These are phyloP conservation scores for Fomitopsis schrenkii DNA, from an alignment of 1,284 basidiomycete genomes.

Conservation along the genomic window DNA sequence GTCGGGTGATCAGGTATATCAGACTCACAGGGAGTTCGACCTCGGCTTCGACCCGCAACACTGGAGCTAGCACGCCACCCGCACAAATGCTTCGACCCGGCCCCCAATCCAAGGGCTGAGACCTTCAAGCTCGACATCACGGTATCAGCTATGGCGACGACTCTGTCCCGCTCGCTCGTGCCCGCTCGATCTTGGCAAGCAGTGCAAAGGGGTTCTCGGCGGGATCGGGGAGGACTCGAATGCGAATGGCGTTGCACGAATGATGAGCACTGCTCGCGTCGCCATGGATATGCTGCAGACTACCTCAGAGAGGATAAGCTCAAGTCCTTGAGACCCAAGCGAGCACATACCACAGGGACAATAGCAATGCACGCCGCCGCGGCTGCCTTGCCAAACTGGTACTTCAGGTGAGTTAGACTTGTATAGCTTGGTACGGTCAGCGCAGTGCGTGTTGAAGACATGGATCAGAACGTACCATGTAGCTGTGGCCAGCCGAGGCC, in stretches of 20 bases:
- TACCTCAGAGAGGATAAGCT: slow-evolving; percentile 41
- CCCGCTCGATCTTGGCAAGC: slow-evolving; percentile 9
- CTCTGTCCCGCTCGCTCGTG: slow-evolving; percentile 6
- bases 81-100: slow-evolving; percentile 17
- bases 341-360: slow-evolving; percentile 23
- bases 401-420: slow-evolving; percentile 15
- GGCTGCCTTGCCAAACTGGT: too few species aligned
- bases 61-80: slow-evolving; percentile 14
- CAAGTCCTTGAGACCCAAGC: slow-evolving; percentile 32
- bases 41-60: slow-evolving; percentile 45
- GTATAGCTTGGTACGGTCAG: slow-evolving; percentile 21
- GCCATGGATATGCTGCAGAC: slow-evolving; percentile 49
- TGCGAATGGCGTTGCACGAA: slow-evolving; percentile 20
- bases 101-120: slow-evolving; percentile 16
- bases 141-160: slow-evolving; percentile 8
- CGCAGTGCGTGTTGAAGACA: too few species aligned
- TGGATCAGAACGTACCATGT: too few species aligned
- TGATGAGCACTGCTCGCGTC: slow-evolving; percentile 41
- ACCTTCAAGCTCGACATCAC: slow-evolving; percentile 5
- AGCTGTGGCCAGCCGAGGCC: too few species aligned
- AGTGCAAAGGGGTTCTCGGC: slow-evolving; percentile 12
- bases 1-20: slow-evolving; percentile 27
- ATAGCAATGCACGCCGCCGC: slow-evolving; percentile 12
- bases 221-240: slow-evolving; percentile 17
- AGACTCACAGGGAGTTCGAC: slow-evolving; percentile 34